Evolutionary conservation across 176 grass and related monocot species (phyloP), one percentile per base, ranked within the genome.

Genomic region (Eragrostis nindensis): DNA sequence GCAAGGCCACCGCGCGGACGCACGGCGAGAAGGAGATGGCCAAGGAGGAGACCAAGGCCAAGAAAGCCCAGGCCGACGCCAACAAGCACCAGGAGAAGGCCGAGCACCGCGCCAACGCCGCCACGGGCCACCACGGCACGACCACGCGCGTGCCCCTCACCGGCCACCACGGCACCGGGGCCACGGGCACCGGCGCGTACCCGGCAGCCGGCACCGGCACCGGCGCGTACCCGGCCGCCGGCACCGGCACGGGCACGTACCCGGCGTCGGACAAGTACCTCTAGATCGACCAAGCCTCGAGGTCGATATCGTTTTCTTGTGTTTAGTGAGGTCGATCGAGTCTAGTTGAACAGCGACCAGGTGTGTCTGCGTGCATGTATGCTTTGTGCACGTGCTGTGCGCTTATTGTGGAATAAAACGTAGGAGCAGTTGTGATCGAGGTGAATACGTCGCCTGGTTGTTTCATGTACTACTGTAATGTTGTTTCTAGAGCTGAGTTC

Each of bases 11-110:
- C 63, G 85, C 85, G 22, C 14, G 30, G 47, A 94, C 91, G 45
- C 82, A 70, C 57, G 79, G 46, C 49, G 82, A 88, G 69, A 85
- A 85, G 78, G 82, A 82, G 63, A 87, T 85, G 55, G 84, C 84
- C 7, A 80, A 66, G 67, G 82, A 93, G 54, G 72, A 47, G n/a
- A 83, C 62, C 70, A 54, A 53, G 24, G 91, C 85, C 21, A 70
- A 50, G 79, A 82, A 94, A 59, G 83, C 66, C n/a, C 56, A 86
- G 43, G 88, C 91, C 79, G 63, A 46, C 44, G 85, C 85, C 56
- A 79, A 94, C 57, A 78, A 75, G 74, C 85, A 94, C 82, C 78
- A 69, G 82, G 88, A 94, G 88, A 94, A 83, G 82, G 91, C 75
- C 3, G 78, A 88, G 49, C 91, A 90, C 78, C 81, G 81, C 36